Percentiles rank a stretch among this genome's conserved stretches.
Conservation (phyloP, 495 filamentous ascomycete species). For the Articulospora tetracladia region DNA sequence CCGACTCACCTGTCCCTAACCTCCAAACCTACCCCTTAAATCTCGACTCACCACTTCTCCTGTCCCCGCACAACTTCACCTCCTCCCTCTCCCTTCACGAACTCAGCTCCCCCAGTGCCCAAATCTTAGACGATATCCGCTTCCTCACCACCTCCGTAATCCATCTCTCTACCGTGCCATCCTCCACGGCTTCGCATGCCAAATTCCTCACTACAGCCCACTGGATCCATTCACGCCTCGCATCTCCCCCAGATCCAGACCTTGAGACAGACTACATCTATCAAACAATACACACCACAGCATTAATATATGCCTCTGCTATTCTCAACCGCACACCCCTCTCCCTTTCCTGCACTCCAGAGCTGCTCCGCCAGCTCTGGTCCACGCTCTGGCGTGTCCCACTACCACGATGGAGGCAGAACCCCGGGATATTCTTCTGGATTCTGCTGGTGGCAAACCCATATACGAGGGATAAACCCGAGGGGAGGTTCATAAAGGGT, state of each 20-base stretch:
- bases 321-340: conserved; percentile 16
- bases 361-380: conserved; percentile 13
- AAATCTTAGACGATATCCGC: conserved; percentile 21
- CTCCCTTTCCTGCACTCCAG: conserved; percentile 11
- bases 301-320: conserved; percentile 13
- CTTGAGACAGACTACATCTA: conserved; percentile 16
- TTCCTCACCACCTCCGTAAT: conserved; percentile 20
- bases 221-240: conserved; percentile 19
- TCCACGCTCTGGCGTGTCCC: conserved; percentile 18
- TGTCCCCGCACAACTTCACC: conserved; percentile 9
- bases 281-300: conserved; percentile 12
- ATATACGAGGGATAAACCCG: conserved; percentile 9
- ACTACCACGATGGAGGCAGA: conserved; percentile 20
- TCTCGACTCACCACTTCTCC: conserved; percentile 15
- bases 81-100: neutral
- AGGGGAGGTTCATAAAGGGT: conserved; percentile 20
- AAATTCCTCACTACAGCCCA: conserved; percentile 16
- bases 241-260: neutral
- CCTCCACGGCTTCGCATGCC: neutral
- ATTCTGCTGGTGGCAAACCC: conserved; percentile 14
- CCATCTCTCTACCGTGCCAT: neutral
- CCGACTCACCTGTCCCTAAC: neutral
- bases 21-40: conserved; percentile 2
- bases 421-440: conserved; percentile 21
- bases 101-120: conserved; percentile 8